Conservation (phyloP, 176 grass and related monocot species). For the Musa schizocarpa region DNA sequence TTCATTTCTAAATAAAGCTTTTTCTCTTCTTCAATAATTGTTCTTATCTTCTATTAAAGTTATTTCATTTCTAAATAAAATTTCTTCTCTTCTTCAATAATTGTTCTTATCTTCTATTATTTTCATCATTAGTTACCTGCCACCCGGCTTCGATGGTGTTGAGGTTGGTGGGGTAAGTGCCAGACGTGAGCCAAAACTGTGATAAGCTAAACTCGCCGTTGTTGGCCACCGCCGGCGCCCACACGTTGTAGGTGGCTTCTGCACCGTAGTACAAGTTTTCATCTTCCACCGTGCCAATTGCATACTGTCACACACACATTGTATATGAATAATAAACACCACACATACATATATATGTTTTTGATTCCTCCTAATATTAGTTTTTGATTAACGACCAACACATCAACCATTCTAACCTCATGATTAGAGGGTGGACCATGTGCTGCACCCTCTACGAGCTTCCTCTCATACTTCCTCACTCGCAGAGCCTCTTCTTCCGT, state of each 20-base stretch:
- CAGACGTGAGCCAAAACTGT: conserved; percentile 78
- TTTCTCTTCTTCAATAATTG: no score
- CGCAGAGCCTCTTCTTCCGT: conserved; percentile 1
- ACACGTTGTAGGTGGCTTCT: conserved; percentile 78
- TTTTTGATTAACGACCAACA: not conserved
- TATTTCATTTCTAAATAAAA: no score
- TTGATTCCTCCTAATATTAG: no score
- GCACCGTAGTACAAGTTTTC: conserved; percentile 54
- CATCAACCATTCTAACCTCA: not conserved
- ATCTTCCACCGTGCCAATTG: conserved; percentile 49
- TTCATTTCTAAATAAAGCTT: no score
- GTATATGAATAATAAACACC: not conserved
- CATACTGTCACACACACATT: conserved; percentile 36
- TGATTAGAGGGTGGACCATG: not conserved
- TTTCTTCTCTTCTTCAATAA: no score
- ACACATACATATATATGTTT: not conserved
- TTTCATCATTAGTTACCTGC: conserved; percentile 81
- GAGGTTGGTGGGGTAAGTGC: conserved; percentile 67
- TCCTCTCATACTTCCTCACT: not conserved
- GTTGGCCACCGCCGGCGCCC: conserved; percentile 58
- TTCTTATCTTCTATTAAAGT: no score
- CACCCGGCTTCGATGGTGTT: conserved; percentile 94
- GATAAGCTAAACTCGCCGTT: conserved; percentile 78
- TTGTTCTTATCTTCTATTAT: no score
- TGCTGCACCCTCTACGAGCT: not conserved